These are phyloP conservation scores for Triticum timopheevii DNA, from an alignment of 176 grass and related monocot species.

Conservation along the genomic window DNA sequence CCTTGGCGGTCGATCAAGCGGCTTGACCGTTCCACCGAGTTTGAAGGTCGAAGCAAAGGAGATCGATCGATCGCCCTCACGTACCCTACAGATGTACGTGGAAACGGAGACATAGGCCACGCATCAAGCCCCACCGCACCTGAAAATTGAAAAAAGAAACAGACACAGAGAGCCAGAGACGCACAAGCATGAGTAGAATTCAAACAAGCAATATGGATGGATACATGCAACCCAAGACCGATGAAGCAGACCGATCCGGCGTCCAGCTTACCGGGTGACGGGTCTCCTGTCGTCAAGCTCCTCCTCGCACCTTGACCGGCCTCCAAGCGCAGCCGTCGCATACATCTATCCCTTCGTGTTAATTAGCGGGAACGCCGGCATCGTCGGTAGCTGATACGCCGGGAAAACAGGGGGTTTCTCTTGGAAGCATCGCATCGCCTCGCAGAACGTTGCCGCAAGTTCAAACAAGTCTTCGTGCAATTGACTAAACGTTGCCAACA, in stretches of 20 bases:
- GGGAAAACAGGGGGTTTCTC: slow-evolving; percentile 7
- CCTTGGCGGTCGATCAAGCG: background rate
- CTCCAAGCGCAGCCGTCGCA: background rate
- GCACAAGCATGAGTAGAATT: background rate
- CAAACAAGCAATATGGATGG: slow-evolving; percentile 1
- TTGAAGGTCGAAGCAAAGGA: background rate
- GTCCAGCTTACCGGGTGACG: slow-evolving; percentile 48
- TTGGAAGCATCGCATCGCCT: background rate
- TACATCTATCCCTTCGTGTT: background rate
- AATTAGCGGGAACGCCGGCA: slow-evolving; percentile 14
- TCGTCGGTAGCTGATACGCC: background rate
- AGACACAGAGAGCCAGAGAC: background rate
- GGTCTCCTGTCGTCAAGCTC: slow-evolving; percentile 40
- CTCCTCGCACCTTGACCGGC: slow-evolving; percentile 4
- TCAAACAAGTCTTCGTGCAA: slow-evolving; percentile 29
- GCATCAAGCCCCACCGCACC: slow-evolving; percentile 42
- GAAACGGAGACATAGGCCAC: slow-evolving; percentile 16
- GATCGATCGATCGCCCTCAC: background rate
- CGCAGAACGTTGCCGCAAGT: slow-evolving; percentile 11
- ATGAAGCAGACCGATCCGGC: slow-evolving; percentile 36
- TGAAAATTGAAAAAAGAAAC: background rate
- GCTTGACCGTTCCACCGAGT: slow-evolving; percentile 43
- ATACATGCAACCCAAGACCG: background rate
- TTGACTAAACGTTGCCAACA: slow-evolving; percentile 6
- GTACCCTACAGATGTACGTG: background rate